Evolutionary conservation across 1,284 basidiomycete genomes (phyloP), one percentile per base, ranked within the genome.

Genomic region (Mycena sp.): DNA sequence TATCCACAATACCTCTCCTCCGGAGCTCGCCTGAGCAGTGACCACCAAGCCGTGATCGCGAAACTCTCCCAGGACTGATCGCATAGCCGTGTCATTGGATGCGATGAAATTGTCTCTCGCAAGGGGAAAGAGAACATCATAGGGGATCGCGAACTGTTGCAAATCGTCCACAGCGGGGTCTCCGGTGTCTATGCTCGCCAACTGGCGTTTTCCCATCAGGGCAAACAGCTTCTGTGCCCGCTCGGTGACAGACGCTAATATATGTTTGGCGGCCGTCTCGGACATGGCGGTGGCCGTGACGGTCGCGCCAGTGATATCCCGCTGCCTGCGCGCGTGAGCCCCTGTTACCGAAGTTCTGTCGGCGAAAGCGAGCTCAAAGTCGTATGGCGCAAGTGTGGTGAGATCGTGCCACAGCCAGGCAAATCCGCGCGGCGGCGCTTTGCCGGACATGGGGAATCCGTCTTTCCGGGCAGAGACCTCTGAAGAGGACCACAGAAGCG

Each of bases 41-140:
- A 93, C 80, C 16, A 98, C 87, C 69, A 98, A 75, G 2, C 88
- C 88, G 71, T 98, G 96, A 75, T 98, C 96, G 70, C 86, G 86
- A 76, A 96, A 98, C 77, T 98, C 96, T 23, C 89, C 89, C 52
- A 98, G 78, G 30, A 96, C 80, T 9, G 94, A 87, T 30, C 91
- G 84, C 73, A 96, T 81, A 43, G 94, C 86, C 14, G 91, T 92
- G 70, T 96, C 94, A 73, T 89, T 95, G 48, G 91, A 90, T 6
- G 95, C 95, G 54, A 97, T 87, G 71, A 98, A 96, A 45, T 91
- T 84, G 58, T 93, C 91, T 50, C 90, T 78, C 14, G 91, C 90
- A 6, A 83, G 75, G 57, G 81, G 84, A 74, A 92, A 92, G 25
- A 94, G 72, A 21, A 81, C 77, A 67, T 88, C 86, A 70, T 92